Evolutionary conservation across 2,329 filamentous ascomycete genomes (phyloP).

Genomic region (Fusarium sp.): DNA sequence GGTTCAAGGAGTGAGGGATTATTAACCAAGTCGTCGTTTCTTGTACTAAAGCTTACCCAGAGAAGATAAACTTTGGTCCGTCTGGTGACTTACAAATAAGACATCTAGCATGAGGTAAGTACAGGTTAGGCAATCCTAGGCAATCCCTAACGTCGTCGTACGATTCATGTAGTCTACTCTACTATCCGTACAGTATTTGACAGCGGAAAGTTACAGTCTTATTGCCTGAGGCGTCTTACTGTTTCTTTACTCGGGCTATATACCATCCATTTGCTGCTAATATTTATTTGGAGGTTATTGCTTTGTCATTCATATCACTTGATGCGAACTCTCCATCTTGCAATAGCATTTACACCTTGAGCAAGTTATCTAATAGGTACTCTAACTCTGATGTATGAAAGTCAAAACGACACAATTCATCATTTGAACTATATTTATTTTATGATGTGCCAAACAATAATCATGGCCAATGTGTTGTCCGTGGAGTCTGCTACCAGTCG

Average conservation of each 20-base stretch:
- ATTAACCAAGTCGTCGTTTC: not conserved
- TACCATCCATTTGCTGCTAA: conserved; percentile 85
- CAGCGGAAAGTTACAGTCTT: not conserved
- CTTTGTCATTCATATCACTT: too few species aligned
- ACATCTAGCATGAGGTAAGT: not conserved
- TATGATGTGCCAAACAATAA: fast-evolving
- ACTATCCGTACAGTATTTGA: not conserved
- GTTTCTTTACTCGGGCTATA: conserved; percentile 44
- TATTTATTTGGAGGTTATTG: conserved; percentile 76
- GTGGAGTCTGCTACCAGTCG: not conserved
- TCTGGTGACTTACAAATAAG: not conserved
- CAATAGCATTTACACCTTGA: not conserved
- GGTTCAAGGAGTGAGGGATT: conserved; percentile 8
- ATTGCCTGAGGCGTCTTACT: not conserved
- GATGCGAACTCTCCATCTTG: not conserved
- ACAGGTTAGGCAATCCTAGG: not conserved
- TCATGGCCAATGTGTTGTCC: too few species aligned
- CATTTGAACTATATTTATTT: not conserved
- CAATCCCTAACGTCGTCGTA: not conserved
- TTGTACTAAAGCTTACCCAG: not conserved
- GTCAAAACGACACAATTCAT: not conserved
- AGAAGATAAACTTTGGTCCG: not conserved
- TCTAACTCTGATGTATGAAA: not conserved
- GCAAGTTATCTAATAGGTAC: not conserved
- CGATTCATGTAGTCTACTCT: not conserved